Conservation (phyloP, 1,139 yeast species). For the Hansenula lynferdii region DNA sequence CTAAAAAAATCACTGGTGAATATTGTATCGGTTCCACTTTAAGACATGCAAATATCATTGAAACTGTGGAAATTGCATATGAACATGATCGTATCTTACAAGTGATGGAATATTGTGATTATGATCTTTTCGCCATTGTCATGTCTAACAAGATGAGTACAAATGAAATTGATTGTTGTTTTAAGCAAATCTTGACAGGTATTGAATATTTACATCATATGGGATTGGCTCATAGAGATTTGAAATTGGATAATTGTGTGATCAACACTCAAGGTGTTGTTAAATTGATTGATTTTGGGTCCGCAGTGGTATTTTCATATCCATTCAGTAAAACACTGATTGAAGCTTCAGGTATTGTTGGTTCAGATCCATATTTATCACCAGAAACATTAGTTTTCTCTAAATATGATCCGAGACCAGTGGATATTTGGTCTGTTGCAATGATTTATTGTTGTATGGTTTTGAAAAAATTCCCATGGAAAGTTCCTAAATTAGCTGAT, state of each 20-base stretch:
- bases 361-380: constrained; percentile 91
- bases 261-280: constrained; percentile 81
- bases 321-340: constrained; percentile 81
- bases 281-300: constrained; percentile 89
- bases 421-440: constrained; percentile 93
- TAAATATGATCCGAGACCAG: constrained; percentile 88
- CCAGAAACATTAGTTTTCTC: constrained; percentile 86
- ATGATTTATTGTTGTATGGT: constrained; percentile 94
- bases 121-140: constrained; percentile 88
- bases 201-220: constrained; percentile 79
- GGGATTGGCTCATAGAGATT: constrained; percentile 90
- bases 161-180: constrained; percentile 84
- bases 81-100: constrained; percentile 86
- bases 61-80: constrained; percentile 86
- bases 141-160: constrained; percentile 91
- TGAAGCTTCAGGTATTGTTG: constrained; percentile 87
- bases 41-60: constrained; percentile 86
- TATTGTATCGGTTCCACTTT: constrained; percentile 91
- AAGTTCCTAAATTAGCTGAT: constrained; percentile 85
- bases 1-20: constrained; percentile 92
- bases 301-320: constrained; percentile 89
- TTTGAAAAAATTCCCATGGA: constrained; percentile 94
- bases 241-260: constrained; percentile 91
- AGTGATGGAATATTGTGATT: constrained; percentile 95
- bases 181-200: constrained; percentile 81